phyloP scores from a whole-genome alignment of 257 asterid species.

The Linderniella brevidens region DNA sequence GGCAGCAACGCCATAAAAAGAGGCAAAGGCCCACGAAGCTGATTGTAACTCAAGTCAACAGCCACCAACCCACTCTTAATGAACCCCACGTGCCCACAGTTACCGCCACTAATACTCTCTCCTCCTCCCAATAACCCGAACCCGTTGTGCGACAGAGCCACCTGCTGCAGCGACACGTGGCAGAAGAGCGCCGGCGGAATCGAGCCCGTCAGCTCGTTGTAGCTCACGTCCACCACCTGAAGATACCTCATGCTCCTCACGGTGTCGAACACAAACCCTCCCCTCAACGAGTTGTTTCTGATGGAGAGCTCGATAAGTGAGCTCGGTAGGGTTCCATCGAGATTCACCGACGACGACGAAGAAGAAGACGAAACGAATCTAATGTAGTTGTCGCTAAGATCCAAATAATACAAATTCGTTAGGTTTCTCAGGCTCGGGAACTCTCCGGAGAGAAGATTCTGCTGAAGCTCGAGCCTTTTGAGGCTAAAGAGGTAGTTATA shows the following conservation, averaged over 20 bases:
- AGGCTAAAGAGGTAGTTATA: constrained; percentile 7
- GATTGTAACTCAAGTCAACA: constrained; percentile 11
- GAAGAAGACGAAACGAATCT: no score
- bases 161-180: constrained; percentile 15
- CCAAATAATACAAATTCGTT: constrained; percentile 8
- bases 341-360: not conserved
- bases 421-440: constrained; percentile 11
- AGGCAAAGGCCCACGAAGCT: constrained; percentile 11
- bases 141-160: constrained; percentile 11
- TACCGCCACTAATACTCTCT: constrained; percentile 1
- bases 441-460: constrained; percentile 8
- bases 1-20: constrained; percentile 13
- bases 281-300: constrained; percentile 12
- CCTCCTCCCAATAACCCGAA: constrained; percentile 9
- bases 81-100: no score
- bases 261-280: not conserved
- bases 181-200: constrained; percentile 8
- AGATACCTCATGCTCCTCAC: constrained; percentile 2
- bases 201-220: constrained; percentile 9
- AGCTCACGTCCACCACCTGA: constrained; percentile 14
- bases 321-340: not conserved
- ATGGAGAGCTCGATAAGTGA: constrained; percentile 8
- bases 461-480: constrained; percentile 12
- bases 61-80: constrained; percentile 11
- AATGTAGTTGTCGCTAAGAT: constrained; percentile 8